A percentile compares a stretch with the other conserved stretches of the same genome.
phyloP scores from a whole-genome alignment of 140 eudicot species.

The Flaveria floridana region DNA sequence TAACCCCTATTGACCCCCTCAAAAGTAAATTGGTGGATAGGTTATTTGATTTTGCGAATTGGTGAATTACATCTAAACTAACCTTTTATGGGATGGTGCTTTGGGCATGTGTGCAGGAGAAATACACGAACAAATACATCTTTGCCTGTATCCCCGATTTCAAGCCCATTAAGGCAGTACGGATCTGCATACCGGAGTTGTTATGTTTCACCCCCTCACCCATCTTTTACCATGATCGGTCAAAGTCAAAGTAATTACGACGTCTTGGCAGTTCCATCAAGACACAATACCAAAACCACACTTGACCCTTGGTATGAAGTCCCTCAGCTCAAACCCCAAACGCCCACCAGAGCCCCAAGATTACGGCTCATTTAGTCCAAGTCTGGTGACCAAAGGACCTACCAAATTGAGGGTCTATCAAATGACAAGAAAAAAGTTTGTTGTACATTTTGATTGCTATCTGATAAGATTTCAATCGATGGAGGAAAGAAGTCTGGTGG shows the following conservation, averaged over 20 bases:
- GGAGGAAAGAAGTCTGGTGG: not conserved
- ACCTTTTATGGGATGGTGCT: not conserved
- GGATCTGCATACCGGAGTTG: slow-evolving; percentile 47
- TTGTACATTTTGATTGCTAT: not conserved
- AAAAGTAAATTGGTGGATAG: too few relatives aligned
- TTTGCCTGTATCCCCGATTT: slow-evolving; percentile 78
- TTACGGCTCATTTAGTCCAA: slow-evolving; percentile 29
- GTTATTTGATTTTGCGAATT: too few relatives aligned
- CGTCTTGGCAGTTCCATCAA: slow-evolving; percentile 35
- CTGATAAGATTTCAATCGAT: not conserved
- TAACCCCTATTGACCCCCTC: too few relatives aligned
- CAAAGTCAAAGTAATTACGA: slow-evolving; percentile 41
- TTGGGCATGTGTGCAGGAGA: slow-evolving; percentile 43
- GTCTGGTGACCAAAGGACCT: not conserved
- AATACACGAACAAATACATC: slow-evolving; percentile 59
- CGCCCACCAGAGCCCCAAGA: slow-evolving; percentile 56
- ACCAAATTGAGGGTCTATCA: too few relatives aligned
- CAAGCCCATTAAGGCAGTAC: slow-evolving; percentile 67
- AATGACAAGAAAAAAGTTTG: too few relatives aligned
- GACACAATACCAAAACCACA: slow-evolving; percentile 49
- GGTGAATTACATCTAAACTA: not conserved
- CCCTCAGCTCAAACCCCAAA: slow-evolving; percentile 51
- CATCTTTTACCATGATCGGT: slow-evolving; percentile 53
- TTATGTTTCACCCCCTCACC: slow-evolving; percentile 73
- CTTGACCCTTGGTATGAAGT: slow-evolving; percentile 59